Conservation (phyloP, 75 land plant species). For the Chamaecyparis obtusa region DNA sequence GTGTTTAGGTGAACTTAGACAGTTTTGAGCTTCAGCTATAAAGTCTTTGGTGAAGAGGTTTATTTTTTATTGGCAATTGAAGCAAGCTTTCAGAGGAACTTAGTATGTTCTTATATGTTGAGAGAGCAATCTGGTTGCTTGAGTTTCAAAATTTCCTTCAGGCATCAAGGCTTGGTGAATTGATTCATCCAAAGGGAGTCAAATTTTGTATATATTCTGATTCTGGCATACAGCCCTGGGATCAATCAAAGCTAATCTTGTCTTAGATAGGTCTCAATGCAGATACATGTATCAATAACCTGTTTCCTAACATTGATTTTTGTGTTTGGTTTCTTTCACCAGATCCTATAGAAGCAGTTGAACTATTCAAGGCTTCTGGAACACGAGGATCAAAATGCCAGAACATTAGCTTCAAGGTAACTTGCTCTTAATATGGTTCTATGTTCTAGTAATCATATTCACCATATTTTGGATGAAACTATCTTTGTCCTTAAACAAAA, state of each 20-base stretch:
- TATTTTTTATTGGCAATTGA: neutral
- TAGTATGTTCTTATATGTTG: constrained; percentile 17
- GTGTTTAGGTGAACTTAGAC: neutral
- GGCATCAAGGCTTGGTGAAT: constrained; percentile 57
- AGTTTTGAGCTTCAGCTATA: neutral
- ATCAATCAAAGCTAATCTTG: no score
- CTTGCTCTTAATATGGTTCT: neutral
- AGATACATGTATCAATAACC: neutral
- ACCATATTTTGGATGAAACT: neutral
- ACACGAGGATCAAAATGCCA: constrained; percentile 52
- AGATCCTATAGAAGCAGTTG: constrained; percentile 18
- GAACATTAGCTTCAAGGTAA: constrained; percentile 59
- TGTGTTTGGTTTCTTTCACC: neutral
- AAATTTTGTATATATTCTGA: constrained; percentile 50
- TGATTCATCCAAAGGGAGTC: constrained; percentile 46
- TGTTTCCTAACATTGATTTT: neutral
- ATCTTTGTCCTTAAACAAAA: no score
- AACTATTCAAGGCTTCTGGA: constrained; percentile 57
- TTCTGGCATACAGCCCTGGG: neutral
- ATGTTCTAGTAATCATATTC: neutral
- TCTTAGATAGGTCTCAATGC: neutral
- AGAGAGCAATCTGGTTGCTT: constrained; percentile 33
- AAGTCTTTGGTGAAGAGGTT: neutral
- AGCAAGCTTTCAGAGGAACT: constrained; percentile 9
- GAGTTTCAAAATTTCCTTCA: constrained; percentile 37